These are phyloP conservation scores for Medicago arabica DNA, from an alignment of 306 rosid species.

Conservation along the genomic window DNA sequence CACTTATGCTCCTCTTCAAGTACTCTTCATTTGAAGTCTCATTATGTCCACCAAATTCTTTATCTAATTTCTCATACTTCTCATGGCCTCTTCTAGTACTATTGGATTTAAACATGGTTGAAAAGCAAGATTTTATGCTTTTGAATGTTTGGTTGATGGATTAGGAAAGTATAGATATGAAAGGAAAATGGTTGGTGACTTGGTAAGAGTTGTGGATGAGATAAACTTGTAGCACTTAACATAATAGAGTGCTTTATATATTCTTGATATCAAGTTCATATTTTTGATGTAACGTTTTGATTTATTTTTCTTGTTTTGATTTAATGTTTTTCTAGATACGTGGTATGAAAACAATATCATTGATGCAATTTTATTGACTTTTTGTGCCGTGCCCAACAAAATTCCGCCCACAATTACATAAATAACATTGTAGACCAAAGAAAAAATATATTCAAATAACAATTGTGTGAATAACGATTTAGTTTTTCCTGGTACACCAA, in stretches of 20 bases:
- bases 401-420: conserved; percentile 20
- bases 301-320: conserved; percentile 9
- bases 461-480: conserved; percentile 1
- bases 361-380: conserved; percentile 41
- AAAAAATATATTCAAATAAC: neutral
- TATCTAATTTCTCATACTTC: conserved; percentile 56
- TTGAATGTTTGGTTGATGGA: neutral
- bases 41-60: conserved; percentile 43
- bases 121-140: neutral
- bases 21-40: conserved; percentile 43
- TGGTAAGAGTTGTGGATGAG: conserved; percentile 8
- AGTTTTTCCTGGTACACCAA: conserved; percentile 35
- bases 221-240: conserved; percentile 1
- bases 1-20: conserved; percentile 58
- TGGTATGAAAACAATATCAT: conserved; percentile 30
- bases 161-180: neutral
- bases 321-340: conserved; percentile 9
- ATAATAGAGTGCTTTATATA: conserved; percentile 25
- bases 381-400: conserved; percentile 15
- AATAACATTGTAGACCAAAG: neutral
- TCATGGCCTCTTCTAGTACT: conserved; percentile 49
- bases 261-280: neutral
- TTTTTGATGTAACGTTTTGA: conserved; percentile 10
- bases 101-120: conserved; percentile 57
- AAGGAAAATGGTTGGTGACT: conserved; percentile 41